Conservation (phyloP, 2,329 filamentous ascomycete genomes). For the Mycosphaerelloides madeirae region DNA sequence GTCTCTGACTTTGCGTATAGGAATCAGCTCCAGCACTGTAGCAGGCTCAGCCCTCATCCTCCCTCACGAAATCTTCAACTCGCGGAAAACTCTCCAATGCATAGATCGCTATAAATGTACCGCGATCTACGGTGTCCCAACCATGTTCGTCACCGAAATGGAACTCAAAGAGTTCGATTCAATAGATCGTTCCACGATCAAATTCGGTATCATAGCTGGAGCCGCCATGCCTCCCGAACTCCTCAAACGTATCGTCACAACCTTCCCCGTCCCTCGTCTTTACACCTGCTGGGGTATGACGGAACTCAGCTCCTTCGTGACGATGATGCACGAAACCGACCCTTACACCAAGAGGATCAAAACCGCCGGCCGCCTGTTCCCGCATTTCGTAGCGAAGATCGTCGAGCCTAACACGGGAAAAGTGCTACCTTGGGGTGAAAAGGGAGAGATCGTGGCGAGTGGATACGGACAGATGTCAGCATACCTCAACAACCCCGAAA, state of each 20-base stretch:
- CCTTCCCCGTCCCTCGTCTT: constrained; percentile 71
- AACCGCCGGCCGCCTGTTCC: constrained; percentile 72
- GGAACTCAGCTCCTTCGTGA: constrained; percentile 43
- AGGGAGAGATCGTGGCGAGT: constrained; percentile 71
- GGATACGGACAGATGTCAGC: constrained; percentile 66
- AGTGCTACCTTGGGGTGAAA: constrained; percentile 61
- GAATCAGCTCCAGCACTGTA: constrained; percentile 23
- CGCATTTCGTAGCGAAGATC: constrained; percentile 70
- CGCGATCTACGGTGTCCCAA: constrained; percentile 73
- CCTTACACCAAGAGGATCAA: constrained; percentile 61
- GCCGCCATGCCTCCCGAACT: constrained; percentile 70
- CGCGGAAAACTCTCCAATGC: constrained; percentile 20
- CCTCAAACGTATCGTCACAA: constrained; percentile 63
- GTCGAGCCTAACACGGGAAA: constrained; percentile 59
- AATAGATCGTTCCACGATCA: constrained; percentile 23
- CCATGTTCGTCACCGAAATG: constrained; percentile 68
- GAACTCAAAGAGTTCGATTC: constrained; percentile 22
- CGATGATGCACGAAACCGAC: constrained; percentile 44
- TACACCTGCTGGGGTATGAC: constrained; percentile 58
- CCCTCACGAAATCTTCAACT: constrained; percentile 63
- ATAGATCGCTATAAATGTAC: constrained; percentile 54
- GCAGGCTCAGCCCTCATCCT: constrained; percentile 68
- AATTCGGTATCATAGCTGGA: constrained; percentile 62
- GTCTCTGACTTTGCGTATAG: not conserved
- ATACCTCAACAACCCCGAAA: constrained; percentile 64